Conservation (phyloP, 2,329 filamentous ascomycete species). For the Pestalotiopsis sp. region DNA sequence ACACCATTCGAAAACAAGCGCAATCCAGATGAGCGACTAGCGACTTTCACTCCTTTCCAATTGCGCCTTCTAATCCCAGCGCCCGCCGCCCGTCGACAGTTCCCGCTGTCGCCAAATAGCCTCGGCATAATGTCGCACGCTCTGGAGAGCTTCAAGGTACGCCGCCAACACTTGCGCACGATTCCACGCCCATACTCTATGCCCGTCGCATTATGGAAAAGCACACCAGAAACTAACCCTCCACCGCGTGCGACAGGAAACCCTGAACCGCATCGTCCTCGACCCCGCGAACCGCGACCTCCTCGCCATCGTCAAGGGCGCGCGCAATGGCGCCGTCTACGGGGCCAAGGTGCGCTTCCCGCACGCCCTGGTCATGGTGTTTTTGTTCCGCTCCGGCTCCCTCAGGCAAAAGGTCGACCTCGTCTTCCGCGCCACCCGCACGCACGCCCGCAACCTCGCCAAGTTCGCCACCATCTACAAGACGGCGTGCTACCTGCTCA, state of each 20-base stretch:
- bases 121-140: slow-evolving; percentile 30
- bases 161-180: neutral
- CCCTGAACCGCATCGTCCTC: slow-evolving; percentile 75
- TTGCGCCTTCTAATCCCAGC: neutral
- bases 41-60: neutral
- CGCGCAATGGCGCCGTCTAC: slow-evolving; percentile 96
- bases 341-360: slow-evolving; percentile 97
- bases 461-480: slow-evolving; percentile 94
- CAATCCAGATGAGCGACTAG: slow-evolving; percentile 3
- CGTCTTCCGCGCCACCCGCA: slow-evolving; percentile 83
- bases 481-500: slow-evolving; percentile 73
- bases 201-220: neutral
- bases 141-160: slow-evolving; percentile 22
- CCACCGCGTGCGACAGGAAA: neutral
- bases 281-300: slow-evolving; percentile 85
- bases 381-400: slow-evolving; percentile 92
- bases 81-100: neutral
- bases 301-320: slow-evolving; percentile 84
- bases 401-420: slow-evolving; percentile 77
- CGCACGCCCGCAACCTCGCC: slow-evolving; percentile 89
- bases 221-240: neutral
- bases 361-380: slow-evolving; percentile 97
- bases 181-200: neutral
- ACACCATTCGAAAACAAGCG: neutral
- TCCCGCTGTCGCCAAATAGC: slow-evolving; percentile 20